Evolutionary conservation across 2,329 filamentous ascomycete species (phyloP), one percentile per base, ranked within the genome.

Genomic region (Neofusicoccum parvum): DNA sequence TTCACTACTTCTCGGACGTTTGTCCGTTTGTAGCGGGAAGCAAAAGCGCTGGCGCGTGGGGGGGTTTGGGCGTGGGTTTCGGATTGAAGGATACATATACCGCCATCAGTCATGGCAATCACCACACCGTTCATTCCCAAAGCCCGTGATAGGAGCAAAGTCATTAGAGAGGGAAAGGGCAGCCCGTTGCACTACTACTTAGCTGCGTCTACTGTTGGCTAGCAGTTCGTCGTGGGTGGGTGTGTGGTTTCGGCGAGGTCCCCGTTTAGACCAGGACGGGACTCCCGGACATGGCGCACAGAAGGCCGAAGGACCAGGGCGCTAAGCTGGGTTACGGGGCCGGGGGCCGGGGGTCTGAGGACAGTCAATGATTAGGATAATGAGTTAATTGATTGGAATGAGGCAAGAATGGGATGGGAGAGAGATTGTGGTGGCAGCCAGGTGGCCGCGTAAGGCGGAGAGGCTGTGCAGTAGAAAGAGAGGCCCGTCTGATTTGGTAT

Each of bases 381-480:
- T 32, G 27, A 32, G 27, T 32, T 32, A 32, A 54, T n/a, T 39
- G 36, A 39, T 39, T 36, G 36, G 39, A 36, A 23, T 12, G 27
- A 43, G n/a, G 39, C 15, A 59, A 36, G n/a, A 34, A 27, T 10
- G 27, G 20, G 23, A 45, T 17, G 54, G 27, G 20, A 3, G 27
- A 7, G 27, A 32, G 1, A 32, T 32, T 32, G 27, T 32, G 27
- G 27, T 32, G 27, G 27, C 5, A 32, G 27, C 7, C 27, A 32
- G 27, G 27, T 32, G 53, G 54, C 54, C 54, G 39, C 54, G 54
- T 45, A 45, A 59, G 54, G 54, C 54, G 34, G 36, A 46, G 54
- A 59, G 54, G 54, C 54, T 59, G 54, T 59, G 54, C 54, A 59
- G 34, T 34, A 15, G 7, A 56, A 32, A 56, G 39, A 34, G 15